Percentiles rank a stretch among this genome's conserved stretches.
phyloP scores from a whole-genome alignment of 257 asterid genomes.

The Lavandula angustifolia region DNA sequence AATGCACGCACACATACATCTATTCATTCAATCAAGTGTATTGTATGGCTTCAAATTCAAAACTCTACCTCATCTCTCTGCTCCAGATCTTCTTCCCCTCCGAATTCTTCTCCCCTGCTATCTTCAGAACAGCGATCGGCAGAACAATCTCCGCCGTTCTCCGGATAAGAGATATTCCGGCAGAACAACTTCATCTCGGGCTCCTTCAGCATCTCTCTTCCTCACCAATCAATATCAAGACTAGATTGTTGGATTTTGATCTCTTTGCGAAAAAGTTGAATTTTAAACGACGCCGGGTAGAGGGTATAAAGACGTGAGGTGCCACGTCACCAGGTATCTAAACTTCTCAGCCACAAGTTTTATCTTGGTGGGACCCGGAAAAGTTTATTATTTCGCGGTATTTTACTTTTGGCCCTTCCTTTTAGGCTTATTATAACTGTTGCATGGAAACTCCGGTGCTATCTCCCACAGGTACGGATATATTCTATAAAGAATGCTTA shows the following conservation, averaged over 20 bases:
- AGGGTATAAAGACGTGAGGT: conserved; percentile 38
- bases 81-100: conserved; percentile 18
- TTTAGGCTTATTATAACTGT: not conserved
- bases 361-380: conserved; percentile 38
- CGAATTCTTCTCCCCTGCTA: conserved; percentile 25
- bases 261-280: conserved; percentile 23
- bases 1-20: not conserved
- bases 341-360: conserved; percentile 75
- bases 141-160: conserved; percentile 33
- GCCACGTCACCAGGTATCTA: conserved; percentile 55
- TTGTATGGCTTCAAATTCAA: not conserved
- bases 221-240: conserved; percentile 30
- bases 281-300: conserved; percentile 24
- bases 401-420: not conserved
- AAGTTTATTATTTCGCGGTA: conserved; percentile 2
- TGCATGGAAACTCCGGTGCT: no score
- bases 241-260: conserved; percentile 49
- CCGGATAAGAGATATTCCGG: conserved; percentile 64
- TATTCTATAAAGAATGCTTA: no score
- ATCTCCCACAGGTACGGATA: no score
- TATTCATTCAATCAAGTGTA: not conserved
- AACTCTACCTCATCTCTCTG: conserved; percentile 26
- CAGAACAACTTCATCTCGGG: conserved; percentile 71
- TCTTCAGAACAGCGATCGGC: conserved; percentile 38
- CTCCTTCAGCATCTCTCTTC: conserved; percentile 43